Evolutionary conservation across 2,329 filamentous ascomycete species (phyloP), one percentile per base, ranked within the genome.

Genomic region (Esteya vermicola): DNA sequence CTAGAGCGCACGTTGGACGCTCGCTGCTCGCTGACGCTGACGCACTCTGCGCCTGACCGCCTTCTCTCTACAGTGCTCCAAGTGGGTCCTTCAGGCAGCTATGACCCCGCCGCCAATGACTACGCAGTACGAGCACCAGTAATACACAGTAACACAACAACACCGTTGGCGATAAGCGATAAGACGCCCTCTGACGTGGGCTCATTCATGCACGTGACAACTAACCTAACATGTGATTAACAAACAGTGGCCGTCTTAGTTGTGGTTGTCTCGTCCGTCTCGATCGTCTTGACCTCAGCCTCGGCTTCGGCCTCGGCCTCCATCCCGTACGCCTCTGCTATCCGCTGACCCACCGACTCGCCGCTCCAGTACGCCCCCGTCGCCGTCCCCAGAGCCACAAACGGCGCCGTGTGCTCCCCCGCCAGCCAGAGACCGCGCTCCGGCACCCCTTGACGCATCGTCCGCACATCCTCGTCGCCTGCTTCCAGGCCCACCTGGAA

Each of bases 301-400:
- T 14, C 6, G 18, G 3, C n/a, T 28, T 32, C 21, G 12, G 12
- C 7, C 20, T 23, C 21, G 32, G 3, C 10, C 20, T 7, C 8
- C 19, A n/a, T 53, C 14, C 61, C 68, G 53, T 78, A 79, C 8
- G 59, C 64, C 51, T 68, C 64, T 1, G 64, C 61, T 43, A 86
- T 72, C 52, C 77, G 72, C 55, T 65, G 70, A 1, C 71, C 86
- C 26, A 86, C 82, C 18, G 70, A 72, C 62, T 93, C 85, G 1
- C 88, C 88, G 55, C 82, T 85, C 85, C 85, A 93, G 57, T 85
- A 95, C 10, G 89, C 89, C 1, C 89, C 89, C 1, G 85, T 93
- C 12, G 80, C 82, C 5, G 88, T 95, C 0, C 88, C 89, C 45
- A 95, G 58, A 10, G 83, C 86, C 22, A 93, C 78, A 62, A 94